Base-by-base conservation (phyloP, 2,329 filamentous ascomycete species). In the Sarocladium strictum region DNA sequence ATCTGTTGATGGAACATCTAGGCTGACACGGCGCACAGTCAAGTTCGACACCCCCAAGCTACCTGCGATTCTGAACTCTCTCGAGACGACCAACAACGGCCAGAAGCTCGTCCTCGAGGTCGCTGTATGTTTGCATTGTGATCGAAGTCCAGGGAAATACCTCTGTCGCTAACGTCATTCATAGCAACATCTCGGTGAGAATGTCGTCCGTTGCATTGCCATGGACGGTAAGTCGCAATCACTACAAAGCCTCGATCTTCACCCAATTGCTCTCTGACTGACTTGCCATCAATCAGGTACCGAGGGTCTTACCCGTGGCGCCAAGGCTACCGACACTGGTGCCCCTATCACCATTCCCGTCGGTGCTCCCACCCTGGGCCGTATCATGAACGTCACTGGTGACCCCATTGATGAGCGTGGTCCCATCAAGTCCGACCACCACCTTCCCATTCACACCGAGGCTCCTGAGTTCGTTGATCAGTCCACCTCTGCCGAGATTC, bases 341-440 rank as follows among this genome's bases (percentile, higher is more conserved):
- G 80, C 85, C 65, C 94, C 94, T 72, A 99, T 99, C 82, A 91
- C 84, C 78, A 92, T 99, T 69, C 93, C 93, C 72, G 93, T 97
- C 77, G 94, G 94, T 69, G 84, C 85, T 72, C 89, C 81, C 73
- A 96, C 91, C 65, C 89, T 99, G 67, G 94, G 94, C 71, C 94
- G 94, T 82, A 99, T 99, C 84, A 92, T 99, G 81, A 99, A 99
- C 86, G 94, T 99, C 80, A 99, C 94, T 81, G 94, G 94, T 85
- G 93, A 99, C 79, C 94, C 94, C 72, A 97, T 99, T 78, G 94
- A 99, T 75, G 94, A 97, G 85, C 91, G 94, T 81, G 94, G 94
- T 66, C 94, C 94, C 66, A 90, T 99, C 83, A 97, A 97, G 86
- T 80, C 85, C 71, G 83, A 86, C 76, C 94, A 96, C 84, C 83